A percentile compares a stretch with the other conserved stretches of the same genome.
Conservation (phyloP, 495 filamentous ascomycete genomes). For the Penicillium soppii region DNA sequence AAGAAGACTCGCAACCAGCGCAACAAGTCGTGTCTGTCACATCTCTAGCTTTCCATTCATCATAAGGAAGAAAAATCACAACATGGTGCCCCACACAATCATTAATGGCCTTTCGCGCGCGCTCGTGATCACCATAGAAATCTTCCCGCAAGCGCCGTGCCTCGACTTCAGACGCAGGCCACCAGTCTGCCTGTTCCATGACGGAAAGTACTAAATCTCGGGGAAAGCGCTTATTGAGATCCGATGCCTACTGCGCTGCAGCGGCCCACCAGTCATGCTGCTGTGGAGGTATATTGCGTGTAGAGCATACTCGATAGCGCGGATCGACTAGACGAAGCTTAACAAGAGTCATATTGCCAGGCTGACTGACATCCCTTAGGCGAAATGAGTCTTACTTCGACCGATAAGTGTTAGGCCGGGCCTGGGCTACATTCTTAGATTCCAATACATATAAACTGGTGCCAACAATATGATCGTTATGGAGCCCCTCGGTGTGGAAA, state of each 20-base stretch:
- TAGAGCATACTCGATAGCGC: constrained; percentile 16
- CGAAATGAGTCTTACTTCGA: constrained; percentile 3
- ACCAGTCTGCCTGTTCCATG: not conserved
- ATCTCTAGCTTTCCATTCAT: too few relatives aligned
- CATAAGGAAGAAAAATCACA: too few relatives aligned
- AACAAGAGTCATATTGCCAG: not conserved
- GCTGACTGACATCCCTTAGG: not conserved
- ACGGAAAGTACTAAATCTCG: not conserved
- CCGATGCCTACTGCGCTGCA: not conserved
- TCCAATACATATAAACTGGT: constrained; percentile 3
- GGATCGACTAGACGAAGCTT: constrained; percentile 12
- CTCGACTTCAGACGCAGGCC: not conserved
- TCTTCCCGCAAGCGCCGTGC: not conserved
- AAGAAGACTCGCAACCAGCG: too few relatives aligned
- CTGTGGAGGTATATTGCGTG: constrained; percentile 13
- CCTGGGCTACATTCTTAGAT: constrained; percentile 1
- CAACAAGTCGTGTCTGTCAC: too few relatives aligned
- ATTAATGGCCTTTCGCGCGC: not conserved
- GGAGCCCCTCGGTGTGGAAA: constrained; percentile 4
- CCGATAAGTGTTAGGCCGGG: constrained; percentile 8
- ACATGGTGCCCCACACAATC: not conserved
- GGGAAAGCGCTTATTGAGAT: not conserved
- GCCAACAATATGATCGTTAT: constrained; percentile 9
- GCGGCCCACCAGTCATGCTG: constrained; percentile 15
- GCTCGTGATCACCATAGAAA: not conserved